These are phyloP conservation scores for Borealophlyctis nickersoniae DNA, from an alignment of 192 early-diverging fungal genomes.

Conservation along the genomic window DNA sequence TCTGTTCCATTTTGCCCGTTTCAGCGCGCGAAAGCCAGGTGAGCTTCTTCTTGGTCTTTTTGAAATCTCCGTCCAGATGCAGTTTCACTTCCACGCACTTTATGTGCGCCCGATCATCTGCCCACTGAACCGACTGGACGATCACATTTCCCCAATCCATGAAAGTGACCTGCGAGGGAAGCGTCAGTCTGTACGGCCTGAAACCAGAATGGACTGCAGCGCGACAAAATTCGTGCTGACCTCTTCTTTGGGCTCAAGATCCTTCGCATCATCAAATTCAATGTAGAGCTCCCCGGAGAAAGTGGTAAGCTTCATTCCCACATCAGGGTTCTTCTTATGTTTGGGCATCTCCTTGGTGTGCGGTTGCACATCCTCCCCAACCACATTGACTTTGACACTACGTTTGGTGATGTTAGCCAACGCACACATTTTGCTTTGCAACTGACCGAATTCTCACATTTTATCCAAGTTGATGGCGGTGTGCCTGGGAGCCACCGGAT, in stretches of 20 bases:
- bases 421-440: too few relatives aligned
- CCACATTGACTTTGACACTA: conserved; percentile 47
- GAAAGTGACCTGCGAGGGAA: conserved; percentile 83
- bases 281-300: conserved; percentile 76
- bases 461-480: conserved; percentile 69
- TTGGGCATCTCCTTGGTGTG: conserved; percentile 67
- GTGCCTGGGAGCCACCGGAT: conserved; percentile 91
- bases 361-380: conserved; percentile 52
- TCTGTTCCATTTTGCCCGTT: conserved; percentile 49
- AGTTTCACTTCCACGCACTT: conserved; percentile 63
- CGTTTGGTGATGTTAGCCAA: too few relatives aligned
- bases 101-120: conserved; percentile 48
- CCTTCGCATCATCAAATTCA: conserved; percentile 82
- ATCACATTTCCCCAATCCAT: conserved; percentile 99
- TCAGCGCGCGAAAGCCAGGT: conserved; percentile 76
- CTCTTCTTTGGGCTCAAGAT: conserved; percentile 82
- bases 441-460: conserved; percentile 51
- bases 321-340: conserved; percentile 96
- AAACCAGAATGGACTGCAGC: too few relatives aligned
- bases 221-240: too few relatives aligned
- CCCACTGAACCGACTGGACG: conserved; percentile 70
- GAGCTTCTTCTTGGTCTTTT: conserved; percentile 98
- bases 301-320: conserved; percentile 83
- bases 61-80: conserved; percentile 93
- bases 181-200: too few relatives aligned